Evolutionary conservation across 352 stramenopile species (phyloP), one percentile per base, ranked within the genome.

Genomic region (Globisporangium orthogonon): DNA sequence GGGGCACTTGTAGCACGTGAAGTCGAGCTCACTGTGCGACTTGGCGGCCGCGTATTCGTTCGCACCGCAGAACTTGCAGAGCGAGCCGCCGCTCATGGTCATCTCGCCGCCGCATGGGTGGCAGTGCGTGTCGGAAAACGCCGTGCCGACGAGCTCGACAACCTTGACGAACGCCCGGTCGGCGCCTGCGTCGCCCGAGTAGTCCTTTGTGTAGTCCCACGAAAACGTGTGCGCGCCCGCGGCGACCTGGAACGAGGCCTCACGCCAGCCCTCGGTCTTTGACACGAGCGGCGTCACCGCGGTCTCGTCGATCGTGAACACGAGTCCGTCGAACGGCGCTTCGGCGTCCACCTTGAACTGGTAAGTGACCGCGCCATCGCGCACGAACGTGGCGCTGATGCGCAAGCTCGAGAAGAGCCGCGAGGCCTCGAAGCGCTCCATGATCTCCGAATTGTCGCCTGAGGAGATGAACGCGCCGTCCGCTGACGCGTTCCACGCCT

Each of bases 121-220:
- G 53, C 84, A 94, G 33, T 73, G 73, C 51, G 83, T 69, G 53
- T 94, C 84, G 4, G 84, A 76, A 40, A 66, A 91, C 15, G 76
- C 65, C n/a, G 84, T 94, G n/a, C 84, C 81, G 30, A 89, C 79
- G 14, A 94, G 59, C 62, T 91, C 84, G 63, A 94, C 83, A 43
- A 91, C 78, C 54, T 91, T 89, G 53, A 91, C 37, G 44, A 69
- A 84, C 4, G 81, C 81, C 53, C 78, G 79, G 62, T 94, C 84
- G 4, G 79, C 68, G 18, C 84, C 84, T 6, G 63, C 70, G 61
- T 94, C 84, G 15, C 78, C 80, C 4, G 67, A 66, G 55, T 87
- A 89, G 56, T 91, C 78, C 63, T 91, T 94, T 17, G 83, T 78
- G 58, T 89, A 94, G 52, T 91, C 77, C 84, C 84, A 94, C 47